Base-by-base conservation (phyloP, 2,329 filamentous ascomycete genomes). In the Rutstroemia sp. region DNA sequence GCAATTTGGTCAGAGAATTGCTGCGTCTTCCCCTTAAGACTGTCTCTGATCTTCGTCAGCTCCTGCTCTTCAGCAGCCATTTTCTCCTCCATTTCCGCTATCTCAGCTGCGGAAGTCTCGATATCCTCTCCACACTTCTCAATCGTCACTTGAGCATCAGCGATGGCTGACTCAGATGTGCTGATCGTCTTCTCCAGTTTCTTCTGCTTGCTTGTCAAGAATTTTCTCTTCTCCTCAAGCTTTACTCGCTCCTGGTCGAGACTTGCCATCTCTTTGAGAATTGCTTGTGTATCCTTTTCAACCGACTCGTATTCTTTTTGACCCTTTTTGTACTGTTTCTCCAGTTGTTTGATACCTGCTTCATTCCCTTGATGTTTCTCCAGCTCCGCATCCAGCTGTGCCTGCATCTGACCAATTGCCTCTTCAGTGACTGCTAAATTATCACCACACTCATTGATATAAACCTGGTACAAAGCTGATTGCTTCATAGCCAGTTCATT, bases 171-270 rank as follows among this genome's bases (percentile, higher is more conserved):
- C 61, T 89, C 88, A 58, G 89, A 89, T 47, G 85, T 87, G 54
- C 84, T 78, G 59, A 94, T 88, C 0, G 87, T 82, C 75, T 96
- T 97, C 63, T 97, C 90, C 14, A 96, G 80, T 74, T 99, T 99
- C 76, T 94, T 96, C 65, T 89, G 86, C 75, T 99, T 99, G 67
- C 86, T 87, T 2, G 81, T 77, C 62, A 99, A 74, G 71, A 97
- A 97, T 70, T 99, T 99, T 70, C 87, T 87, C 77, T 97, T 97
- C 72, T 99, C 95, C 62, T 97, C 92, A 63, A 95, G 92, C 69
- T 99, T 99, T 72, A 99, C 94, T 21, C 86, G 86, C 68, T 97
- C 94, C 69, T 97, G 96, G 68, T 99, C 95, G 60, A 95, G 91
- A 68, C 92, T 92, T 46, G 90, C 85, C 73, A 94, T 85, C 69